phyloP scores from a whole-genome alignment of 495 filamentous ascomycete species.

The Penicillium atrosanguineum region DNA sequence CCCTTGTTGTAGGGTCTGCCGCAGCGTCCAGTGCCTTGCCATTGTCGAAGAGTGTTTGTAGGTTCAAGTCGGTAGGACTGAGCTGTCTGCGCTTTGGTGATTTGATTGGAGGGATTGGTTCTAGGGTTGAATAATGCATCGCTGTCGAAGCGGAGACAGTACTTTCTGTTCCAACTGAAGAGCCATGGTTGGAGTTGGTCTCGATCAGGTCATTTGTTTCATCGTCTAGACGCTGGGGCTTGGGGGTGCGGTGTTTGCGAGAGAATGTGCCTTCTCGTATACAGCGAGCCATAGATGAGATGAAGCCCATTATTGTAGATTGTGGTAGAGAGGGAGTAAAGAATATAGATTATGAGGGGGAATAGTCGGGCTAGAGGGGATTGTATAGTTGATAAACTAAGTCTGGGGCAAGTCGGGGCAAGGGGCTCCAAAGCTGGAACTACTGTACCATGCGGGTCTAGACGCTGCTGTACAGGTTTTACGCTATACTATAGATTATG shows the following conservation, averaged over 20 bases:
- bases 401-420: constrained; percentile 11
- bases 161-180: constrained; percentile 15
- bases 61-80: constrained; percentile 9
- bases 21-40: constrained; percentile 6
- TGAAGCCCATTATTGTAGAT: constrained; percentile 20
- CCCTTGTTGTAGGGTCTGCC: constrained; percentile 2
- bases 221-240: constrained; percentile 17
- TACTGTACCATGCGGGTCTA: constrained; percentile 5
- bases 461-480: not conserved
- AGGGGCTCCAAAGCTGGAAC: constrained; percentile 10
- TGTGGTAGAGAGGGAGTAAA: not conserved
- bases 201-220: constrained; percentile 28
- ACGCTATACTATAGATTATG: not conserved
- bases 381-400: constrained; percentile 14
- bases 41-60: constrained; percentile 18
- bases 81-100: constrained; percentile 10
- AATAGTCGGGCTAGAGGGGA: constrained; percentile 2
- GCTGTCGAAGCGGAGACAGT: constrained; percentile 15
- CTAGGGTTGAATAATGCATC: constrained; percentile 11
- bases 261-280: constrained; percentile 20
- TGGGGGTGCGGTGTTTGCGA: constrained; percentile 13
- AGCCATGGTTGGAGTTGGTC: constrained; percentile 7
- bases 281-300: constrained; percentile 16
- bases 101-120: constrained; percentile 13
- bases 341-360: not conserved